Base-by-base conservation (phyloP, 1,139 yeast species). In the Blastobotrys illinoisensis region DNA sequence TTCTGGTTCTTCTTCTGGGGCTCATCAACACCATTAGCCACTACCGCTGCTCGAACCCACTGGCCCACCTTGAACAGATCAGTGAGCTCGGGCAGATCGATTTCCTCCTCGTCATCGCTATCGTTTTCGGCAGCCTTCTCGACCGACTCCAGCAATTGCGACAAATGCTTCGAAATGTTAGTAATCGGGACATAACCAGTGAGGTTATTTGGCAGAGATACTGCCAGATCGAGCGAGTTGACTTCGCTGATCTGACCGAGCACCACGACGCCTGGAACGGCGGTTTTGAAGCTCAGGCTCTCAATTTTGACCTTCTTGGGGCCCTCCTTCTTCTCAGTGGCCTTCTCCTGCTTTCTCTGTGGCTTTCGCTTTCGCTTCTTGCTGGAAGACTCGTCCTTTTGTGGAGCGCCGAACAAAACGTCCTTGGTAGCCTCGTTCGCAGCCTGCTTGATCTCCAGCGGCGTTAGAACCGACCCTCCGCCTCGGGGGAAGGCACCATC, bases 371-470 rank as follows among this genome's bases (percentile, higher is more conserved):
- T 67, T 36, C 49, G 48, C 48, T 51, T 51, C 46, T 51, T 51
- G 43, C 49, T 47, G 13, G 47, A 9, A 20, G 44, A 14, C 6
- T 44, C 43, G n/a, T 36, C 49, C 11, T 44, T 32, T 46, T 14
- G 46, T 46, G 40, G 77, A 63, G 75, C 71, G 63, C 82, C 91
- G 62, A 87, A 87, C 54, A 88, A 75, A 24, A 88, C 95, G 74
- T 93, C 99, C 62, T 81, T 81, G 32, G 91, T 84, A 47, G 95
- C 99, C 70, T 93, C 96, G 67, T 89, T 90, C 45, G 96, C 85
- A 54, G 91, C 95, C 68, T 90, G 95, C 69, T 90, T 90, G 63
- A 89, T 83, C 72, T 93, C 99, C 62, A 93, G 74, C 4, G 99
- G 91, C 2, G 96, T 82, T 69, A 91, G 79, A 16, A 84, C 88